A percentile compares a stretch with the other conserved stretches of the same genome.
phyloP scores from a whole-genome alignment of 768 basidiomycete species.

The Mycena alexandri region DNA sequence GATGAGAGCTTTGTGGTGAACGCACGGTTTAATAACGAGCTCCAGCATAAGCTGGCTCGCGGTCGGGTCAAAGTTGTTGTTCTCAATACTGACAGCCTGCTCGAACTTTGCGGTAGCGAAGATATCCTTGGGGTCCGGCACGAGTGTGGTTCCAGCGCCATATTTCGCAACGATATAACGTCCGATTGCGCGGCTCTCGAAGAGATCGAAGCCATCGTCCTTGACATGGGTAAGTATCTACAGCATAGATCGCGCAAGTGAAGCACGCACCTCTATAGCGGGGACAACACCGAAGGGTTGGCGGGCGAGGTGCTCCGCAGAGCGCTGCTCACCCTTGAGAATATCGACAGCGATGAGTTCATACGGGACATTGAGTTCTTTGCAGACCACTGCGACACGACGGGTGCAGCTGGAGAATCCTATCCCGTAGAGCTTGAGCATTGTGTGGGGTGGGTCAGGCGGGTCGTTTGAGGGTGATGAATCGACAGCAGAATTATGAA shows the following conservation, averaged over 20 bases:
- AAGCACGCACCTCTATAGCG: conserved; percentile 42
- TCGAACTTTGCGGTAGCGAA: conserved; percentile 48
- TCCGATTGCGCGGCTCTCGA: conserved; percentile 56
- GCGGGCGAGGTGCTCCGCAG: conserved; percentile 43
- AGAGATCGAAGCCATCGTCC: conserved; percentile 59
- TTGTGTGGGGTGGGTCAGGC: conserved; percentile 42
- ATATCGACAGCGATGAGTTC: conserved; percentile 52
- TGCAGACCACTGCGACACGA: conserved; percentile 54
- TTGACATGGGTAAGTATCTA: neutral
- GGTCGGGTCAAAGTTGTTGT: conserved; percentile 57
- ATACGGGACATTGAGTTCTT: conserved; percentile 55
- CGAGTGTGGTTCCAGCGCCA: conserved; percentile 49
- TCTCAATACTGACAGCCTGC: conserved; percentile 54
- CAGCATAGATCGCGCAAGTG: neutral
- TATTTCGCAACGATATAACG: conserved; percentile 58
- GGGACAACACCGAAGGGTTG: conserved; percentile 66
- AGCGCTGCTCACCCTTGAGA: conserved; percentile 40
- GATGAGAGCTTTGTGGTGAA: neutral
- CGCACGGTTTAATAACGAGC: conserved; percentile 56
- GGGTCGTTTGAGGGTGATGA: too few species aligned
- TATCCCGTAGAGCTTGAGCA: conserved; percentile 48
- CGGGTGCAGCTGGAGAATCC: conserved; percentile 52
- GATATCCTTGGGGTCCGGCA: conserved; percentile 44
- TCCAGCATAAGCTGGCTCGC: conserved; percentile 53
- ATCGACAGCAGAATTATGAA: too few species aligned